phyloP scores from a whole-genome alignment of 352 stramenopile species.

The Globisporangium megalacanthum region DNA sequence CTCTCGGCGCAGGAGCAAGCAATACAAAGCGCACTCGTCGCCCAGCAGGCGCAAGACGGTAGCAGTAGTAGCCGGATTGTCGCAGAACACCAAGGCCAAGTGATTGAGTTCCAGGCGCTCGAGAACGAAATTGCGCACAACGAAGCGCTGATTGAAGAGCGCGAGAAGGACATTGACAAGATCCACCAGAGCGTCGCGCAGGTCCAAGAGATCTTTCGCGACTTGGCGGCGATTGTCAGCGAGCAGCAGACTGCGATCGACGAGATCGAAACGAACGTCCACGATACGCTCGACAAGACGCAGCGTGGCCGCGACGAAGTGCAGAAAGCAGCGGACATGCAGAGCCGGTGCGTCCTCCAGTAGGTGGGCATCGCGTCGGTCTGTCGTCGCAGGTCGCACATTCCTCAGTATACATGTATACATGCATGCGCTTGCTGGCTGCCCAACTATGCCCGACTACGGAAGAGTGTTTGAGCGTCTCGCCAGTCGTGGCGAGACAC shows the following conservation, averaged over 20 bases:
- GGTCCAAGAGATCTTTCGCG: slow-evolving; percentile 89
- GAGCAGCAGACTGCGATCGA: slow-evolving; percentile 84
- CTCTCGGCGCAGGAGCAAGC: slow-evolving; percentile 61
- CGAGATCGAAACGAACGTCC: slow-evolving; percentile 80
- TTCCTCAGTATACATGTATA: neutral
- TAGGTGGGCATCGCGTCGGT: slow-evolving; percentile 7
- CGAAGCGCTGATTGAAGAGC: slow-evolving; percentile 86
- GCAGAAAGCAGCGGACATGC: slow-evolving; percentile 80
- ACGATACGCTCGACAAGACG: slow-evolving; percentile 80
- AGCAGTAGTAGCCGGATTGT: slow-evolving; percentile 39
- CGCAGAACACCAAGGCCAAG: slow-evolving; percentile 62
- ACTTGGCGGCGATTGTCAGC: slow-evolving; percentile 80
- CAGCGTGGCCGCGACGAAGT: slow-evolving; percentile 80
- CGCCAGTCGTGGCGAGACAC: no score
- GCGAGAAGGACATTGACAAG: slow-evolving; percentile 79
- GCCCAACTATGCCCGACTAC: no score
- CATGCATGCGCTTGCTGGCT: neutral
- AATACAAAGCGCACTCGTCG: slow-evolving; percentile 41
- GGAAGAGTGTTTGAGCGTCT: no score
- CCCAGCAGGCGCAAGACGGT: slow-evolving; percentile 9
- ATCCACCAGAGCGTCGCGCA: slow-evolving; percentile 89
- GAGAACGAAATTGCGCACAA: slow-evolving; percentile 86
- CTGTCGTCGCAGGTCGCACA: no score
- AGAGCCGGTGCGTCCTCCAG: slow-evolving; percentile 63
- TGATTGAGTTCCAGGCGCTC: slow-evolving; percentile 75